phyloP scores from a whole-genome alignment of 2,329 filamentous ascomycete genomes.

The Alternaria brassicae region DNA sequence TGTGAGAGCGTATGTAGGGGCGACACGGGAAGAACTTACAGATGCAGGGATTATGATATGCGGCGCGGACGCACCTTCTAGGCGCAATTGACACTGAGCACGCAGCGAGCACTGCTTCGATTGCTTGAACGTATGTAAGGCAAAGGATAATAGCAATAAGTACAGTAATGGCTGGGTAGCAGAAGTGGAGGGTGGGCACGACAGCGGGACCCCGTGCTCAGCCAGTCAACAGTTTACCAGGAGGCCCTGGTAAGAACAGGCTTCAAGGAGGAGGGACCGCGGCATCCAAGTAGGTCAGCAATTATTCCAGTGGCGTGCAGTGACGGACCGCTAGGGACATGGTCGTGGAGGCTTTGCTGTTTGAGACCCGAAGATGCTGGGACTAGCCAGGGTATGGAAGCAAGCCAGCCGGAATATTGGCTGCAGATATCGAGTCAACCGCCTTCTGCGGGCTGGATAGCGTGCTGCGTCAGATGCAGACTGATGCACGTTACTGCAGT shows the following conservation, averaged over 20 bases:
- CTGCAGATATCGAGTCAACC: constrained; percentile 34
- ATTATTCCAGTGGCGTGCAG: constrained; percentile 30
- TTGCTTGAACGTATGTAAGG: constrained; percentile 30
- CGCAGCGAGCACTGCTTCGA: constrained; percentile 30
- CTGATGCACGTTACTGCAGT: constrained; percentile 37
- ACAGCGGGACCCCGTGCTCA: constrained; percentile 37
- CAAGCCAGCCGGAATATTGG: constrained; percentile 40
- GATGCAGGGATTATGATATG: constrained; percentile 34
- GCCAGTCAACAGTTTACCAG: constrained; percentile 35
- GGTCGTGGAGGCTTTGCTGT: constrained; percentile 48
- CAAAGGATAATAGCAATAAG: constrained; percentile 44
- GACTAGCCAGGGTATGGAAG: constrained; percentile 31
- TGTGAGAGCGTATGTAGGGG: constrained; percentile 33
- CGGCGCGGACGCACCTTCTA: constrained; percentile 39
- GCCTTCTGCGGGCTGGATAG: constrained; percentile 37
- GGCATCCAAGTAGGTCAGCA: constrained; percentile 31
- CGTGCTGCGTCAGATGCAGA: constrained; percentile 38
- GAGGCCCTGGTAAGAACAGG: constrained; percentile 26
- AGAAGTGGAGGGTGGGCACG: constrained; percentile 32
- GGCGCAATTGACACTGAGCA: constrained; percentile 36
- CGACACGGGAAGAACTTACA: constrained; percentile 40
- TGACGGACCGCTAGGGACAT: constrained; percentile 45
- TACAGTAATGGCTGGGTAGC: constrained; percentile 37
- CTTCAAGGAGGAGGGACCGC: constrained; percentile 30
- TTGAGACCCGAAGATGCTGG: constrained; percentile 44